Conservation (phyloP, 495 filamentous ascomycete species). For the Penicillium simplicissimum region DNA sequence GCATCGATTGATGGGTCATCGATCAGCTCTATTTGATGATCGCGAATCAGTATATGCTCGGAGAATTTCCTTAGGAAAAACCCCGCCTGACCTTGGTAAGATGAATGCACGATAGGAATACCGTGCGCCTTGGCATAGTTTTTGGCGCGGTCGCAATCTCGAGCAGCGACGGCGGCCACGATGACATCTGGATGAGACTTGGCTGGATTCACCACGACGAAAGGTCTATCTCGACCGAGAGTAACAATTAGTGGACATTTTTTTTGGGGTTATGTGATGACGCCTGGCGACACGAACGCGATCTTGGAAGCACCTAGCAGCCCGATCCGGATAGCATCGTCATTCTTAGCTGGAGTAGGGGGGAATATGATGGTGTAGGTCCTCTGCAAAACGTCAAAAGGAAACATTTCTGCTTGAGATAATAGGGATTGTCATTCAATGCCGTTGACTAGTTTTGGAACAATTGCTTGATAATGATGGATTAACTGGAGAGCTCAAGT, state of each 20-base stretch:
- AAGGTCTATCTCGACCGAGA: conserved; percentile 37
- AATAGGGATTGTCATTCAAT: neutral
- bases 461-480: neutral
- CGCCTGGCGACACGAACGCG: conserved; percentile 20
- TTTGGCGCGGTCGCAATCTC: conserved; percentile 53
- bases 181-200: conserved; percentile 60
- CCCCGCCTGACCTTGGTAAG: conserved; percentile 53
- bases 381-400: neutral
- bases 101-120: conserved; percentile 54
- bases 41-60: too few relatives aligned
- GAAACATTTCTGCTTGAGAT: neutral
- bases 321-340: conserved; percentile 35
- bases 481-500: neutral
- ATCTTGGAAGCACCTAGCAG: conserved; percentile 36
- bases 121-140: conserved; percentile 57
- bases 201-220: conserved; percentile 56
- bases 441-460: neutral
- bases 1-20: conserved; percentile 43
- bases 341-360: conserved; percentile 18
- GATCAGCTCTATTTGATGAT: conserved; percentile 44
- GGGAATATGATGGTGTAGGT: conserved; percentile 6
- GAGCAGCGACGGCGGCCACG: conserved; percentile 58
- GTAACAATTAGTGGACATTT: neutral
- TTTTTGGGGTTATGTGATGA: neutral
- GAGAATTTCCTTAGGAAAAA: too few relatives aligned